Conservation (phyloP, 208 protist genomes). For the Wallacemonas sp. region DNA sequence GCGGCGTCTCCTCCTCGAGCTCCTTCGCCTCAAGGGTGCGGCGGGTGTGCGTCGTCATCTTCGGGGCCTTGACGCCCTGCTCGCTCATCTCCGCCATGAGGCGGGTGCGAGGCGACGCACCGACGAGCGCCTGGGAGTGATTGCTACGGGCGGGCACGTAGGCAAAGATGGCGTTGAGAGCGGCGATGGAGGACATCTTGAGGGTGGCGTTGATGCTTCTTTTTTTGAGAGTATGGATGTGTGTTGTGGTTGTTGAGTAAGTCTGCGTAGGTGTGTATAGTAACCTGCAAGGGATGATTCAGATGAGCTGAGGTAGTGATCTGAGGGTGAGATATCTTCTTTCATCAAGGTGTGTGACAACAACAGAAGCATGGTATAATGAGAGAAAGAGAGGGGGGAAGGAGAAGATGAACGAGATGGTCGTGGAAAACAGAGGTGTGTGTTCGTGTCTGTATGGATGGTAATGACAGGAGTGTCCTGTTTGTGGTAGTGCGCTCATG, state of each 20-base stretch:
- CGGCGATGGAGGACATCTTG: background rate
- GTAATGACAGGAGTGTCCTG: background rate
- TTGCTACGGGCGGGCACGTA: slow-evolving; percentile 2
- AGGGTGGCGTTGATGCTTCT: too few species aligned
- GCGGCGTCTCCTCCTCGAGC: slow-evolving; percentile 12
- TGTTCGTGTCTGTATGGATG: too few species aligned
- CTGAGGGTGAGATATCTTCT: background rate
- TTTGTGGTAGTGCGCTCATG: background rate
- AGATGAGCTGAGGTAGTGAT: background rate
- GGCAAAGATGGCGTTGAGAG: slow-evolving; percentile 7
- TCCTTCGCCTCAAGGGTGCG: background rate
- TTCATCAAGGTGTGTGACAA: background rate
- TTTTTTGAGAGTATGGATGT: too few species aligned
- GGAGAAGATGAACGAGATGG: too few species aligned
- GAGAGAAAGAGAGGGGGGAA: background rate
- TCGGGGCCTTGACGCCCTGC: slow-evolving; percentile 5
- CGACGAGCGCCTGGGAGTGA: slow-evolving; percentile 9
- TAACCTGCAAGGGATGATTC: background rate
- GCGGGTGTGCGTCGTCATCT: background rate
- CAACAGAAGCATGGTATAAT: background rate
- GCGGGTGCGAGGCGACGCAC: slow-evolving; percentile 6
- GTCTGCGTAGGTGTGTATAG: background rate
- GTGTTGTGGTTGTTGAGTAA: background rate
- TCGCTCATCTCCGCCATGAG: slow-evolving; percentile 9
- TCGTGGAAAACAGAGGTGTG: background rate